phyloP scores from a whole-genome alignment of 352 stramenopile species.

The Peronospora destructor region DNA sequence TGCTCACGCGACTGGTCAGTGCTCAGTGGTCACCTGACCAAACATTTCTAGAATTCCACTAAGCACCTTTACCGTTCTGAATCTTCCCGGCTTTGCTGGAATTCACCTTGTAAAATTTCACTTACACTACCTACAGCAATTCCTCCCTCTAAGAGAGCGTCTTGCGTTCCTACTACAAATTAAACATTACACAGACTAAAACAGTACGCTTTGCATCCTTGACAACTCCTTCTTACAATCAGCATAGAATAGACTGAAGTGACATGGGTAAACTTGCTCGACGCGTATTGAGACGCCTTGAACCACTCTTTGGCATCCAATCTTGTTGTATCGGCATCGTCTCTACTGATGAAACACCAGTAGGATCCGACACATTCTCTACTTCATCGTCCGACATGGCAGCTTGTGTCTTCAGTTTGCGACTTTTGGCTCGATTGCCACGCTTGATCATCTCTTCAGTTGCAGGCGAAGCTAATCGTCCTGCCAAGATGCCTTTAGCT shows the following conservation, averaged over 20 bases:
- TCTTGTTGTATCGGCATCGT: slow-evolving; percentile 10
- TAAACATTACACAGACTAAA: slow-evolving; percentile 1
- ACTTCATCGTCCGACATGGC: slow-evolving; percentile 51
- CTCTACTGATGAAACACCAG: slow-evolving; percentile 10
- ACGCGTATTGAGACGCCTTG: slow-evolving; percentile 33
- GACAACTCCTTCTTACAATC: slow-evolving; percentile 18
- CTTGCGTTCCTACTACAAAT: too few species aligned
- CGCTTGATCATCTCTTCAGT: slow-evolving; percentile 60
- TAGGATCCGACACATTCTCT: slow-evolving; percentile 4
- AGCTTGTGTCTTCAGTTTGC: slow-evolving; percentile 10
- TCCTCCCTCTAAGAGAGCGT: too few species aligned
- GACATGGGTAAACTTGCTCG: slow-evolving; percentile 49
- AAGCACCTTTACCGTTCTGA: too few species aligned
- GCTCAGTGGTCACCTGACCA: too few species aligned
- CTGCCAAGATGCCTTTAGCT: slow-evolving; percentile 62
- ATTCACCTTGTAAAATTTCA: too few species aligned
- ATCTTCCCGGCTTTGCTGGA: too few species aligned
- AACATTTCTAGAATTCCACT: too few species aligned
- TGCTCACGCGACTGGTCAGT: too few species aligned
- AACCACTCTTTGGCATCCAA: slow-evolving; percentile 6
- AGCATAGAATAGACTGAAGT: slow-evolving; percentile 69
- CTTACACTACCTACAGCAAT: too few species aligned
- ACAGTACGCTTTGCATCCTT: too few species aligned
- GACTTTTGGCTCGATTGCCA: slow-evolving; percentile 36
- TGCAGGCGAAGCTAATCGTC: slow-evolving; percentile 46